Percentiles rank a stretch among this genome's conserved stretches.
These are phyloP conservation scores for Lepraria neglecta DNA, from an alignment of 495 filamentous ascomycete genomes.

Conservation along the genomic window DNA sequence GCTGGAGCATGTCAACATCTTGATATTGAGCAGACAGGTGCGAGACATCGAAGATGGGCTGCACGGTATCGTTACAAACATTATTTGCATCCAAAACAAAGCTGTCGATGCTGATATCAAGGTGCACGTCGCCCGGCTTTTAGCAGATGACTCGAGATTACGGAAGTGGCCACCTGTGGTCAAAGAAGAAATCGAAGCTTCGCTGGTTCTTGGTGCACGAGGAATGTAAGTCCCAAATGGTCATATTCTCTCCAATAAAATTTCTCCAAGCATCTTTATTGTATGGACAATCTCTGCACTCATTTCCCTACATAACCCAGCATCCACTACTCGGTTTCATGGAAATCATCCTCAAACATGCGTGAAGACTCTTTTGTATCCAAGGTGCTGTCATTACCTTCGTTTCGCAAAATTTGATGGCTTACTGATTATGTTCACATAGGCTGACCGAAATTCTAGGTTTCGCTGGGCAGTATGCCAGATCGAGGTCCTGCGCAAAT, in stretches of 20 bases:
- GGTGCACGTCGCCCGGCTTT: not conserved
- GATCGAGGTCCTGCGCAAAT: constrained; percentile 34
- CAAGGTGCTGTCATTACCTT: not conserved
- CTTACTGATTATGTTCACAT: not conserved
- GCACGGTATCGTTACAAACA: not conserved
- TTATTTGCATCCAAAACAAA: not conserved
- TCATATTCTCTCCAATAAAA: not conserved
- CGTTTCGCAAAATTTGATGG: no score
- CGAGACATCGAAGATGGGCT: constrained; percentile 14
- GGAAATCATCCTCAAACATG: no score
- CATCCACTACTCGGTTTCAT: no score
- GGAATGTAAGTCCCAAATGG: constrained; percentile 14
- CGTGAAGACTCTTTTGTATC: no score
- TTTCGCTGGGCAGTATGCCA: constrained; percentile 42
- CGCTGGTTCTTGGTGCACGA: constrained; percentile 5
- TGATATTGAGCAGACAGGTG: constrained; percentile 13
- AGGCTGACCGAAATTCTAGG: constrained; percentile 25
- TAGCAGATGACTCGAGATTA: constrained; percentile 11
- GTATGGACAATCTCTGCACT: no score
- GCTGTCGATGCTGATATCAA: constrained; percentile 14
- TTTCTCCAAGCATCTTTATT: no score
- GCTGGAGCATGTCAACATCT: not conserved
- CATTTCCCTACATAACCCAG: not conserved
- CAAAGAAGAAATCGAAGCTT: constrained; percentile 10
- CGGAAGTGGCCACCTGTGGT: constrained; percentile 5